A percentile compares a stretch with the other conserved stretches of the same genome.
These are phyloP conservation scores for Rhododendron vialii DNA, from an alignment of 148 eudicot genomes.

Conservation along the genomic window DNA sequence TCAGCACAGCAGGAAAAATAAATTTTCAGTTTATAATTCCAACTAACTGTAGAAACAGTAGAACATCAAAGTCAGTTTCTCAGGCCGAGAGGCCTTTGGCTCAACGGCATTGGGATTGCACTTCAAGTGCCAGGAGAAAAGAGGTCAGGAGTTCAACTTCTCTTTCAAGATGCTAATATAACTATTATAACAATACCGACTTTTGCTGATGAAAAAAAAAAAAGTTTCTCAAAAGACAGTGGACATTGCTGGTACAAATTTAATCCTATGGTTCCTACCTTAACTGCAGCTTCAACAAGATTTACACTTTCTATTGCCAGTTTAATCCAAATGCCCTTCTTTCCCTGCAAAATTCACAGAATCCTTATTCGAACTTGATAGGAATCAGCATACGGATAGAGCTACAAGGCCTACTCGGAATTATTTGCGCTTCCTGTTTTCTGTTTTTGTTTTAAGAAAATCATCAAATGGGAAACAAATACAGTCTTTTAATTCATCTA, in stretches of 20 bases:
- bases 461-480: background rate
- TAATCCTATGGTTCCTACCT: conserved; percentile 1
- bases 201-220: too few relatives aligned
- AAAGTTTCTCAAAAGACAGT: background rate
- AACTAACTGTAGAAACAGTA: background rate
- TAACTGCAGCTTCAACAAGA: conserved; percentile 58
- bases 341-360: conserved; percentile 40
- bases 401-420: background rate
- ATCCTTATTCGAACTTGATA: background rate
- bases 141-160: background rate
- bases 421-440: background rate
- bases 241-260: too few relatives aligned
- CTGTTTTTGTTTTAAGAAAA: background rate
- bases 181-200: too few relatives aligned
- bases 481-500: background rate
- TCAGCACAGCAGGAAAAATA: background rate
- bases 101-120: background rate
- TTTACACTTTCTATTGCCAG: conserved; percentile 51
- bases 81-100: background rate
- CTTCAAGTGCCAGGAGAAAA: background rate
- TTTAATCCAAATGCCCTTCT: conserved; percentile 67
- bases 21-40: background rate
- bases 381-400: background rate
- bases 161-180: background rate
- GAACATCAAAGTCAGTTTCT: background rate